A percentile compares a stretch with the other conserved stretches of the same genome.
phyloP scores from a whole-genome alignment of 257 asterid genomes.

The Vinca minor region DNA sequence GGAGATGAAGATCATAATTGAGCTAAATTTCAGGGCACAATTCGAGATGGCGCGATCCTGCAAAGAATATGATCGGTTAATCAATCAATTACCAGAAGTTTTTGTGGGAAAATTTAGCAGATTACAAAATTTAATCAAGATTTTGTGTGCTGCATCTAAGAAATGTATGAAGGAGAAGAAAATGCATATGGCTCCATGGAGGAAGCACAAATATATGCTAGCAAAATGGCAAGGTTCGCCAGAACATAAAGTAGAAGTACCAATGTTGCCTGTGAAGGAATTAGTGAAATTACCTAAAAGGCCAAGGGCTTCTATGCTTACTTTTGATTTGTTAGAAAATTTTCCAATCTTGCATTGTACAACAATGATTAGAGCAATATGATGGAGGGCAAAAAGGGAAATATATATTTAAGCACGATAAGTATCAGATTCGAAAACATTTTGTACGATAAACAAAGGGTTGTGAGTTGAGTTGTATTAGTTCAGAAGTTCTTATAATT shows the following conservation, averaged over 20 bases:
- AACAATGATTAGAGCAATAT: conserved; percentile 17
- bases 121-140: conserved; percentile 25
- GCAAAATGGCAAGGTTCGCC: conserved; percentile 37
- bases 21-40: conserved; percentile 29
- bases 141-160: conserved; percentile 33
- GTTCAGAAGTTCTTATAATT: no score
- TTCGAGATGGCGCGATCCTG: conserved; percentile 30
- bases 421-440: no score
- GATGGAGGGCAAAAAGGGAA: no score
- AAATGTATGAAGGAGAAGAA: conserved; percentile 31
- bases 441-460: no score
- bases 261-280: neutral
- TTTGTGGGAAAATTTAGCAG: conserved; percentile 32
- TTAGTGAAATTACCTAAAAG: neutral
- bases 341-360: conserved; percentile 10
- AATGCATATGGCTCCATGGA: conserved; percentile 45
- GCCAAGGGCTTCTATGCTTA: conserved; percentile 26
- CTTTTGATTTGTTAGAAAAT: conserved; percentile 22
- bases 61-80: conserved; percentile 26
- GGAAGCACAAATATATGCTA: conserved; percentile 39
- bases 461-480: no score
- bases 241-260: conserved; percentile 2
- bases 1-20: conserved; percentile 28
- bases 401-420: no score
- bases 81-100: conserved; percentile 23